phyloP scores from a whole-genome alignment of 305 asterid genomes.

The Withania somnifera region DNA sequence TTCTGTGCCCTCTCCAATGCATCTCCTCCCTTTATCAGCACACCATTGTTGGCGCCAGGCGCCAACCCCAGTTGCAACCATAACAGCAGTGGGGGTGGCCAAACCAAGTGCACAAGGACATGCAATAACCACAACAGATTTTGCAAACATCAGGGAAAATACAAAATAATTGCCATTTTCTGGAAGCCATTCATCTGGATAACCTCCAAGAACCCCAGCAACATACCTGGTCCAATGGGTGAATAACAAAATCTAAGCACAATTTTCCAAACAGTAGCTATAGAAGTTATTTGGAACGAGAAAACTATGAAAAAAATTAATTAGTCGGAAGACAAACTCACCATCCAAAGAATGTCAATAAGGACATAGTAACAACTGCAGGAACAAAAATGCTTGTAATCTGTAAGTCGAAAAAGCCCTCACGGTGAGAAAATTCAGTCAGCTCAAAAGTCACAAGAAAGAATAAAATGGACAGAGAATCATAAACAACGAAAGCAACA shows the following conservation, averaged over 20 bases:
- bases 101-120: slow-evolving; percentile 99
- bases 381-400: slow-evolving; percentile 97
- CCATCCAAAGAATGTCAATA: slow-evolving; percentile 87
- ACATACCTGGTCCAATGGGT: slow-evolving; percentile 43
- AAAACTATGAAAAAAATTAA: not conserved
- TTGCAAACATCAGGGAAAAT: slow-evolving; percentile 91
- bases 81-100: slow-evolving; percentile 99
- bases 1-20: slow-evolving; percentile 96
- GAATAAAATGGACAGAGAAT: not conserved
- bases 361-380: slow-evolving; percentile 52
- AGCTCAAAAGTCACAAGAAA: slow-evolving; percentile 1
- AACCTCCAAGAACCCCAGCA: slow-evolving; percentile 74
- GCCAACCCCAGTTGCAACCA: slow-evolving; percentile 99
- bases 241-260: not conserved
- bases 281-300: not conserved
- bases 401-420: slow-evolving; percentile 35
- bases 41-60: slow-evolving; percentile 99
- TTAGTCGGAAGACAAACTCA: slow-evolving; percentile 32
- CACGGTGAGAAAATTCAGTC: slow-evolving; percentile 13
- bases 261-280: not conserved
- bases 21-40: slow-evolving; percentile 96
- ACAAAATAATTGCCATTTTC: slow-evolving; percentile 77
- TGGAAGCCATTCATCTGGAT: slow-evolving; percentile 85
- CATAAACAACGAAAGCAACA: not conserved
- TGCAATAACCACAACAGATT: slow-evolving; percentile 91